Evolutionary conservation across 495 filamentous ascomycete species (phyloP), one percentile per base, ranked within the genome.

Genomic region (Cercophora newfieldiana): DNA sequence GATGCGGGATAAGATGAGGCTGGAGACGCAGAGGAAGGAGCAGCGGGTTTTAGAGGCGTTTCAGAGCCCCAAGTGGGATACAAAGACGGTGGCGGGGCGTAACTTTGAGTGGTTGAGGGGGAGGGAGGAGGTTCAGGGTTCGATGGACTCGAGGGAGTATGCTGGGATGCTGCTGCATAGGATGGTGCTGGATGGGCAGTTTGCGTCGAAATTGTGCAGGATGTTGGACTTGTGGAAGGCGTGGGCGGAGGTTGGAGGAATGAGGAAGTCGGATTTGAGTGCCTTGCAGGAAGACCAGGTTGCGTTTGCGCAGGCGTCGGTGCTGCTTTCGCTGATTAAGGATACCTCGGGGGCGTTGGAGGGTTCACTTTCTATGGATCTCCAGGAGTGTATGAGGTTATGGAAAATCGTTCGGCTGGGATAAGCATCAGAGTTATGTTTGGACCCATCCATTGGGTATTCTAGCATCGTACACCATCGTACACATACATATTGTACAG

Each of bases 401-500:
- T 88, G 87, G 87, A 84, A 80, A 67, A 83, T 74, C 55, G 85
- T 88, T 2, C 68, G 86, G 59, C 68, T 89, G 8, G 87, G 86
- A 3, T 89, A 68, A 51, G 2, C 50, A 7, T 16, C 37, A 14
- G 12, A 44, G 10, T 44, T 14, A 6, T 44, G 37, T 44, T 44
- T 44, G 12, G 12, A 44, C 12, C 12, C 37, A 8, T 60, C 31
- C 19, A 59, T 24, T 29, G 58, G 37, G 37, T 60, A 48, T 60
- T 26, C n/a, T 25, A 14, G n/a, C 21, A 48, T 18, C 21, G 14
- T 33, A 58, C 33, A 33, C 28, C 37, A 50, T 18, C 50, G n/a
- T 55, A 63, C 50, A 66, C 22, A 37, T 26, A 14, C 21, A 51
- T 48, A 58, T 49, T 3, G 50, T 65, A 48, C 60, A 25, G 7